Base-by-base conservation (phyloP, 352 stramenopile species). In the Aphanomyces astaci region DNA sequence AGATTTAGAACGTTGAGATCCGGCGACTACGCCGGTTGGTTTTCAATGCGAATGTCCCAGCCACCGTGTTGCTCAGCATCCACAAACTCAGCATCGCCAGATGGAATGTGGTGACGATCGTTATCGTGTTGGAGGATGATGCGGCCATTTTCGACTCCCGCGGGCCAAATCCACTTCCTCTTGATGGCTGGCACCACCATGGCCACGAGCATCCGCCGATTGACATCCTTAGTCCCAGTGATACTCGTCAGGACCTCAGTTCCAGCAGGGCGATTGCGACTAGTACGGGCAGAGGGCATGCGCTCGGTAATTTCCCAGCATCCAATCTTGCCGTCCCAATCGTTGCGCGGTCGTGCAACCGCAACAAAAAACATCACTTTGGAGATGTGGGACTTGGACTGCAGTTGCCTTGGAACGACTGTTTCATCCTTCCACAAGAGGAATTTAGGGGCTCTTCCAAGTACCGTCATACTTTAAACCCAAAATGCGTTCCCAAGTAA, bases 1-100 rank as follows among this genome's bases (percentile, higher is more conserved):
- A 55, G n/a, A 55, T 55, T n/a, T 30, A 55, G 22, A 7, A 55
- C 48, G n/a, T 22, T 55, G 0, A 55, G 48, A 55, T 55, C 48
- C 22, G 48, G 48, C 0, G 10, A 24, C n/a, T 55, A 15, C 22
- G 48, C 48, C 1, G 48, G 48, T 30, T 55, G 48, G 48, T 31
- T 31, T 31, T n/a, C n/a, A n/a, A n/a, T n/a, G n/a, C n/a, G n/a
- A n/a, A n/a, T n/a, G n/a, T n/a, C n/a, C n/a, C n/a, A n/a, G n/a
- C n/a, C n/a, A n/a, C n/a, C n/a, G n/a, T n/a, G n/a, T n/a, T n/a
- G n/a, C n/a, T n/a, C n/a, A n/a, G n/a, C n/a, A n/a, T n/a, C n/a
- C n/a, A n/a, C n/a, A n/a, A n/a, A n/a, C n/a, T n/a, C n/a, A n/a
- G n/a, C n/a, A n/a, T n/a, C n/a, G n/a, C n/a, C n/a, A n/a, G n/a